phyloP scores from a whole-genome alignment of 768 basidiomycete species.

The Auricularia sp. region DNA sequence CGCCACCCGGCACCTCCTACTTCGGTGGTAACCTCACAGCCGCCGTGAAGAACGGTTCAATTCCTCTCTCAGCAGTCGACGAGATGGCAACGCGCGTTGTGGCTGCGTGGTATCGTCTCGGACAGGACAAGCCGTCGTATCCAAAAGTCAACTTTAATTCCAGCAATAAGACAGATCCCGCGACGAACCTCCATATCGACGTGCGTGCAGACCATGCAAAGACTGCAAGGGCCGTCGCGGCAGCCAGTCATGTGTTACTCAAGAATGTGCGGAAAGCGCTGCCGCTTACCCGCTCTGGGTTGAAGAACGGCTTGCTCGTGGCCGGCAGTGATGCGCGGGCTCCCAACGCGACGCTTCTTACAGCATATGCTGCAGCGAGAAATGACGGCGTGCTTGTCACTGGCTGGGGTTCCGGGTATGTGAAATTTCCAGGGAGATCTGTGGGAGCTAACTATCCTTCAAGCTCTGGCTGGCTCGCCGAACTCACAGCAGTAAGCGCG shows the following conservation, averaged over 20 bases:
- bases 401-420: slow-evolving; percentile 3
- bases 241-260: slow-evolving; percentile 48
- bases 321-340: slow-evolving; percentile 20
- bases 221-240: slow-evolving; percentile 35
- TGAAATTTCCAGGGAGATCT: too few species aligned
- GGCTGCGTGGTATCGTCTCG: slow-evolving; percentile 11
- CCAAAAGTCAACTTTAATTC: slow-evolving; percentile 28
- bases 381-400: slow-evolving; percentile 6
- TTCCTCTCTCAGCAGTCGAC: slow-evolving; percentile 52
- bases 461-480: background rate
- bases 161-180: slow-evolving; percentile 1
- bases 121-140: slow-evolving; percentile 24
- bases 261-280: slow-evolving; percentile 29
- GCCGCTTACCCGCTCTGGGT: slow-evolving; percentile 15
- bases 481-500: slow-evolving; percentile 4
- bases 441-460: too few species aligned
- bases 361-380: background rate
- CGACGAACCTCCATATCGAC: slow-evolving; percentile 50
- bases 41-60: slow-evolving; percentile 56
- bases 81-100: slow-evolving; percentile 56
- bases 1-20: background rate
- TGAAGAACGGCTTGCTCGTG: slow-evolving; percentile 2
- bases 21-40: slow-evolving; percentile 12
- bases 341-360: background rate
- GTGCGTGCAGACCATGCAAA: slow-evolving; percentile 56